Conservation (phyloP, 1,139 yeast genomes). For the Oligophagozyma castellii region DNA sequence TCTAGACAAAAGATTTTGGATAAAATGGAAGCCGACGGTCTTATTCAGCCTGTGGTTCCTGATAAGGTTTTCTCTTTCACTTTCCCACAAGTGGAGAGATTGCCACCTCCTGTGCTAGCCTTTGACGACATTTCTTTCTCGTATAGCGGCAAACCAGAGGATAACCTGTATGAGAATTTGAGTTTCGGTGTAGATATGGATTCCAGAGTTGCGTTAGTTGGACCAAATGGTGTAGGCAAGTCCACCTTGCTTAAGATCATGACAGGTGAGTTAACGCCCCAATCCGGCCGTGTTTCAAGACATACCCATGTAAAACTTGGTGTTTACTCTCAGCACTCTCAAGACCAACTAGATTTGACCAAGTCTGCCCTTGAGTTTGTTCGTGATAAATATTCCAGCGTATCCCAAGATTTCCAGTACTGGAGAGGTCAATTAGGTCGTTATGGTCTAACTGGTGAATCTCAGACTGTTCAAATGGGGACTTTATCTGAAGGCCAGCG, state of each 20-base stretch:
- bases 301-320: constrained; percentile 97
- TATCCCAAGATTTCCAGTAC: constrained; percentile 96
- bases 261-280: constrained; percentile 88
- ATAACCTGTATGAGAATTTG: constrained; percentile 77
- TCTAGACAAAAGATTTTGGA: constrained; percentile 98
- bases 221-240: constrained; percentile 99
- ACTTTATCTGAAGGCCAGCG: constrained; percentile 98
- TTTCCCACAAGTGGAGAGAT: constrained; percentile 91
- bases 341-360: constrained; percentile 92
- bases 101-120: constrained; percentile 97
- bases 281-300: constrained; percentile 88
- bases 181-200: constrained; percentile 99
- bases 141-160: constrained; percentile 76
- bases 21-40: constrained; percentile 99
- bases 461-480: constrained; percentile 97
- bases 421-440: constrained; percentile 99
- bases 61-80: constrained; percentile 89
- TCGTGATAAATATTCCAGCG: constrained; percentile 75
- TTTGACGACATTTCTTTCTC: constrained; percentile 91
- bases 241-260: constrained; percentile 89
- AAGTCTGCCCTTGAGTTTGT: constrained; percentile 93
- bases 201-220: constrained; percentile 94
- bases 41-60: constrained; percentile 82
- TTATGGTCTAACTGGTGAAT: constrained; percentile 97
- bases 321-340: constrained; percentile 97